Evolutionary conservation across 495 filamentous ascomycete genomes (phyloP), one percentile per base, ranked within the genome.

Genomic region (Penicillium lagena): DNA sequence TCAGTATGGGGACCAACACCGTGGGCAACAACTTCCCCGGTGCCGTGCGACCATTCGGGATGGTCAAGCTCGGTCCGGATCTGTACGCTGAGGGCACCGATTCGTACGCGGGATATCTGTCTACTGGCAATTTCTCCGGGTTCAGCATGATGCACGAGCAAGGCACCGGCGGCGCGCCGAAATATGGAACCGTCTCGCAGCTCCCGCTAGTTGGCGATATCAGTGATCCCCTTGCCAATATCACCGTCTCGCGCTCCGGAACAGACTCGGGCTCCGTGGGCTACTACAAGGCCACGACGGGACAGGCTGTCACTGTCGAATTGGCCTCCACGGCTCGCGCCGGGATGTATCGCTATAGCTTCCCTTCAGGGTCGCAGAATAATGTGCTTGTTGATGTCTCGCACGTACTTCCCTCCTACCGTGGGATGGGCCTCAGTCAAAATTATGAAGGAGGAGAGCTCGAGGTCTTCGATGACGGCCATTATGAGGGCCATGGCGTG

Each of bases 61-160:
- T 87, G 64, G 81, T 85, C 45, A 89, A 87, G 50, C 63, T 86
- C 12, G 85, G 85, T 2, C 78, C 83, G 7, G 85, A 89, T 54
- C 63, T 71, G 9, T 52, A 66, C 15, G 43, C 37, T n/a, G 42
- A 45, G 4, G 73, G 73, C 12, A 72, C 67, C 36, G 83, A 87
- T 51, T 67, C 79, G 29, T 87, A 86, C 52, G 82, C 82, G 7
- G 85, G 83, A 4, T 84, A 81, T 52, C 64, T 76, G 13, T 54
- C 79, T 4, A 55, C 47, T 4, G 83, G 83, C 7, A 72, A 75
- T 11, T 76, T 89, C 50, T 80, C 75, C 7, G 85, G 80, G 8
- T 87, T 88, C 60, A 82, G 78, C 35, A 67, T 87, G 71, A 81
- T 86, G 72, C 85, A 89, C 52, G 84, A 87, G 58, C 80, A 77